A percentile compares a stretch with the other conserved stretches of the same genome.
phyloP scores from a whole-genome alignment of 129 eudicot genomes.

The Lactuca sativa region DNA sequence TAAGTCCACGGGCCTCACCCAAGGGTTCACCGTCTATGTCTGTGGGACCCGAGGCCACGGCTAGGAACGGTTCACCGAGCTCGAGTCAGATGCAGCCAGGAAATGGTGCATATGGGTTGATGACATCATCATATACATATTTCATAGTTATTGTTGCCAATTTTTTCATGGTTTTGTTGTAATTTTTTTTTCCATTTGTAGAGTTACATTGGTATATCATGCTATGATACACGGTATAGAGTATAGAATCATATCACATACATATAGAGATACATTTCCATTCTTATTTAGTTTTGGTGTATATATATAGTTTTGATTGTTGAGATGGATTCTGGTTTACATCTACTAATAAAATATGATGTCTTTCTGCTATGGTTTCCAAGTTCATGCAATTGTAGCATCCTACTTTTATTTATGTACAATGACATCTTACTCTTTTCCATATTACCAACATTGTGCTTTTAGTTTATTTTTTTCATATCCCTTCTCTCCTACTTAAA shows the following conservation, averaged over 20 bases:
- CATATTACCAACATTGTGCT: no score
- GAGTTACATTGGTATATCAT: constrained; percentile 12
- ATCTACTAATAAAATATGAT: constrained; percentile 9
- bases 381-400: not conserved
- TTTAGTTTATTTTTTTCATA: no score
- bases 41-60: constrained; percentile 67
- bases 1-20: constrained; percentile 38
- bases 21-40: constrained; percentile 45
- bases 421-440: no score
- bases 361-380: not conserved
- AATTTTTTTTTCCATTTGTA: constrained; percentile 15
- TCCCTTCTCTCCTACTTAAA: no score
- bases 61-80: constrained; percentile 39
- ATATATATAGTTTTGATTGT: constrained; percentile 29
- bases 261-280: constrained; percentile 17
- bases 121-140: constrained; percentile 21
- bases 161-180: constrained; percentile 33
- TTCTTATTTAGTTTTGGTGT: constrained; percentile 35
- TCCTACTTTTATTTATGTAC: not conserved
- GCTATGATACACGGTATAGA: constrained; percentile 2
- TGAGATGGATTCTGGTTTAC: constrained; percentile 14
- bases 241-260: constrained; percentile 25
- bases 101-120: constrained; percentile 30
- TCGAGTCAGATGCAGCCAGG: constrained; percentile 30
- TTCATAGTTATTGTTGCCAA: constrained; percentile 34